Conservation (phyloP, 208 protist species). For the Leishmania martiniquensis region DNA sequence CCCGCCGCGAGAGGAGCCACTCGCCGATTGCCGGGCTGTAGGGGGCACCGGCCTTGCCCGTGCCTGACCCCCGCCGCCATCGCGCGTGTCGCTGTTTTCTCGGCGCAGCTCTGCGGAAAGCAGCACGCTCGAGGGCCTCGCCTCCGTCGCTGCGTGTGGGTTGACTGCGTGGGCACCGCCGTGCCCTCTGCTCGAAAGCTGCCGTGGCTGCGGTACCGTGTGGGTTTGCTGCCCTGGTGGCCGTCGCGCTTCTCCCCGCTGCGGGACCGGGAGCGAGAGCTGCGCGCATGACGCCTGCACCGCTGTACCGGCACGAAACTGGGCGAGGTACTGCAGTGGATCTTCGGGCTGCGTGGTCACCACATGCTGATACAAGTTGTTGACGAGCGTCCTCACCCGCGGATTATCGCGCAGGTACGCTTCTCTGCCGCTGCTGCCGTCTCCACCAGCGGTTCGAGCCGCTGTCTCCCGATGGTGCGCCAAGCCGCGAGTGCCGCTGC, state of each 20-base stretch:
- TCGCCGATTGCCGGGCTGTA: neutral
- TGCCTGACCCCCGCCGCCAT: neutral
- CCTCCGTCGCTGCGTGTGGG: neutral
- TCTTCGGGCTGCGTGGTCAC: conserved; percentile 51
- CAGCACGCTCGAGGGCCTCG: neutral
- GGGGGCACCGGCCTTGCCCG: neutral
- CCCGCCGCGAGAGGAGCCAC: neutral
- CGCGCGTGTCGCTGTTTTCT: neutral
- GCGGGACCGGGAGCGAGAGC: neutral
- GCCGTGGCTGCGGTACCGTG: neutral
- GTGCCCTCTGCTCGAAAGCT: conserved; percentile 8
- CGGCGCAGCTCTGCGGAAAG: neutral
- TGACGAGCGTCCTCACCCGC: conserved; percentile 41
- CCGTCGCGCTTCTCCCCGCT: neutral
- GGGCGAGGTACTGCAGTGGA: conserved; percentile 32
- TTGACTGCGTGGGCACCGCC: conserved; percentile 3
- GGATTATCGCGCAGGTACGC: conserved; percentile 29
- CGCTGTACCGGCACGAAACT: neutral
- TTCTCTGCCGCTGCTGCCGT: neutral
- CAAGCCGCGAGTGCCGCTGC: neutral
- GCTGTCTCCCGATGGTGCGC: neutral
- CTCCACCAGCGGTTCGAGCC: conserved; percentile 8
- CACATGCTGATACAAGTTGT: conserved; percentile 53
- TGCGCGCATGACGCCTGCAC: conserved; percentile 4
- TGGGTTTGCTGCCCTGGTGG: neutral